phyloP scores from a whole-genome alignment of 2,329 filamentous ascomycete genomes.

The Elsinoe necatrix region DNA sequence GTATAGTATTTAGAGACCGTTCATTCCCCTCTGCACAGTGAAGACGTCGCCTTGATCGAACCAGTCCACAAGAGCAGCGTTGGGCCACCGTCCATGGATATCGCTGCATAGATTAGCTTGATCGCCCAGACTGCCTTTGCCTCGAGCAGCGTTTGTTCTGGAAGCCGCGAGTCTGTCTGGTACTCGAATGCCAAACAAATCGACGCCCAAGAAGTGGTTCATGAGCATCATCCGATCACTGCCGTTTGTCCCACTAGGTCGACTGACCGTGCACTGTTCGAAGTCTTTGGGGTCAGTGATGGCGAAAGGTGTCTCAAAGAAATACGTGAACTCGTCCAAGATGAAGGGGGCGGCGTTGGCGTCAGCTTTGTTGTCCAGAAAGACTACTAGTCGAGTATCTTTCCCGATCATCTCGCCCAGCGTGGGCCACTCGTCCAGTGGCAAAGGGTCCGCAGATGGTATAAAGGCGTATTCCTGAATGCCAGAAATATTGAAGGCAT shows the following conservation, averaged over 20 bases:
- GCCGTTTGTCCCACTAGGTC: constrained; percentile 32
- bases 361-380: constrained; percentile 37
- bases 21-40: constrained; percentile 33
- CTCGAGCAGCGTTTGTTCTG: constrained; percentile 37
- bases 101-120: constrained; percentile 34
- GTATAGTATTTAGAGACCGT: constrained; percentile 23
- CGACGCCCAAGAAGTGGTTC: constrained; percentile 41
- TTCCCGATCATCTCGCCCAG: constrained; percentile 34
- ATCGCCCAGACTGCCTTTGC: constrained; percentile 39
- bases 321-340: constrained; percentile 29
- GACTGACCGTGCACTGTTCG: constrained; percentile 36
- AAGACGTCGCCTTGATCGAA: constrained; percentile 39
- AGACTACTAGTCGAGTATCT: constrained; percentile 37
- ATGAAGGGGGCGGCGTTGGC: constrained; percentile 34
- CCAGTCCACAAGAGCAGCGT: constrained; percentile 39
- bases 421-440: constrained; percentile 36
- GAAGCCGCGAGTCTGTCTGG: constrained; percentile 34
- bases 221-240: constrained; percentile 40
- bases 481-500: constrained; percentile 46
- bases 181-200: constrained; percentile 35
- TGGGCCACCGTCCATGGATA: constrained; percentile 34
- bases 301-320: constrained; percentile 40
- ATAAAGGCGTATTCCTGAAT: constrained; percentile 38
- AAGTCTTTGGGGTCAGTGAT: constrained; percentile 33
- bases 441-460: constrained; percentile 27